Evolutionary conservation across 2,329 filamentous ascomycete species (phyloP).

Genomic region (Ustilaginoidea virens): DNA sequence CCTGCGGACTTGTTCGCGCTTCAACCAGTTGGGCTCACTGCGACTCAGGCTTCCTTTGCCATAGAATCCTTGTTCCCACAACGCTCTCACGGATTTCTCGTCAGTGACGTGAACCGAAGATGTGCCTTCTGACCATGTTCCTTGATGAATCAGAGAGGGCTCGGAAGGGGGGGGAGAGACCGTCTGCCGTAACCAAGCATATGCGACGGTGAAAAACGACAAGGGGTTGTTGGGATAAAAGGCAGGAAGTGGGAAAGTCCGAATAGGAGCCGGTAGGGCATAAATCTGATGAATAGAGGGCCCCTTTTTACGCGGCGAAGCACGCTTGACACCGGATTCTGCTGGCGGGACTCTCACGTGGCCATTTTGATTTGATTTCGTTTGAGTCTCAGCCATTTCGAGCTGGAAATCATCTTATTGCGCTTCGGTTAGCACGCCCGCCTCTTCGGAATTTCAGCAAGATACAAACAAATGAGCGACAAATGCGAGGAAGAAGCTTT

Average conservation of each 20-base stretch:
- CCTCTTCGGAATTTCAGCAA: not conserved
- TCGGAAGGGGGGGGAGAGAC: constrained; percentile 52
- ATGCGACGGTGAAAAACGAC: constrained; percentile 67
- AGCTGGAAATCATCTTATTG: constrained; percentile 31
- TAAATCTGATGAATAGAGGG: constrained; percentile 58
- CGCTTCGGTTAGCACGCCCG: constrained; percentile 1
- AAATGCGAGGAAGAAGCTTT: constrained; percentile 8
- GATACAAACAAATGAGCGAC: too few species aligned
- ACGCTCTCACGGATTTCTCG: constrained; percentile 53
- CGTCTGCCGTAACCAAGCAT: constrained; percentile 61
- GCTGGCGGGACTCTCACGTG: constrained; percentile 6
- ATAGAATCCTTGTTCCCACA: constrained; percentile 97
- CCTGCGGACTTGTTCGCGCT: constrained; percentile 59
- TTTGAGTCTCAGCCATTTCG: constrained; percentile 27
- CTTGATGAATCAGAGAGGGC: constrained; percentile 48
- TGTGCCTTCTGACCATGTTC: constrained; percentile 68
- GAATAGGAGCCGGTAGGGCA: constrained; percentile 62
- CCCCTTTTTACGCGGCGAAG: constrained; percentile 16
- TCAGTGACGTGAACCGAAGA: constrained; percentile 76
- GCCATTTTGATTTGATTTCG: constrained; percentile 8
- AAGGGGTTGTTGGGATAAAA: constrained; percentile 89
- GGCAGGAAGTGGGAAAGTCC: constrained; percentile 67
- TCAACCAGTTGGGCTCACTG: constrained; percentile 89
- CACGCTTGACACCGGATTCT: constrained; percentile 4
- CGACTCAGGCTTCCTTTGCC: constrained; percentile 87